Conservation (phyloP, 1,139 yeast species). For the Nakaseomyces delphensis region DNA sequence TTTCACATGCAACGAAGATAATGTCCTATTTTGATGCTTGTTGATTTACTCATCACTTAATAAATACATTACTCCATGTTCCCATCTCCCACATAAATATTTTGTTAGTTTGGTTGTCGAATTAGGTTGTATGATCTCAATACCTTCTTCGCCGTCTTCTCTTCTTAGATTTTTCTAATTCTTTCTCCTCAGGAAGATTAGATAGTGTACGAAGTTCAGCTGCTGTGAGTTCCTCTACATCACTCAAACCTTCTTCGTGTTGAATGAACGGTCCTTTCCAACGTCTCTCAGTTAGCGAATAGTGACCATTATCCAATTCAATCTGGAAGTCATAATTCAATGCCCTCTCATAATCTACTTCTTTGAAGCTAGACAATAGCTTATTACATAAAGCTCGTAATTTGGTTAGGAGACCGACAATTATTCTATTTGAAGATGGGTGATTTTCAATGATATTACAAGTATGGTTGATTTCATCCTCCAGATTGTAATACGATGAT, state of each 20-base stretch:
- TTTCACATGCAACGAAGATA: too few species aligned
- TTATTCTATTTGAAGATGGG: slow-evolving; percentile 10
- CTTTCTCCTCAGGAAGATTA: not conserved
- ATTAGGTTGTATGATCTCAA: not conserved
- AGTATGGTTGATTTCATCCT: not conserved
- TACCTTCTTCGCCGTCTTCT: not conserved
- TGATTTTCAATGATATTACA: slow-evolving; percentile 9
- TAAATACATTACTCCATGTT: too few species aligned
- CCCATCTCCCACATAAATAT: too few species aligned
- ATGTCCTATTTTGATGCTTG: too few species aligned
- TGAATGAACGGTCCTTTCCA: slow-evolving; percentile 29
- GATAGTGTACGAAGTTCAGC: not conserved
- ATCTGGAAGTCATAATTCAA: slow-evolving; percentile 21
- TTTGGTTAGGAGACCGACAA: slow-evolving; percentile 5
- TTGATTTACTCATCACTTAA: too few species aligned
- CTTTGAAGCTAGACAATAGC: slow-evolving; percentile 14
- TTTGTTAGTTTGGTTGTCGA: not conserved
- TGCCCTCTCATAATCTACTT: slow-evolving; percentile 12
- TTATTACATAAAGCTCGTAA: slow-evolving; percentile 19
- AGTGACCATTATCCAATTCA: slow-evolving; percentile 12
- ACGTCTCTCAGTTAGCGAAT: slow-evolving; percentile 16
- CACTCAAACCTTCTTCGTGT: slow-evolving; percentile 31
- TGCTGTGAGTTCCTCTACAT: slow-evolving; percentile 25
- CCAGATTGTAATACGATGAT: not conserved
- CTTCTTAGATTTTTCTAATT: not conserved